Evolutionary conservation across 1,139 yeast species (phyloP).

Genomic region (Chernovozyma aurita): DNA sequence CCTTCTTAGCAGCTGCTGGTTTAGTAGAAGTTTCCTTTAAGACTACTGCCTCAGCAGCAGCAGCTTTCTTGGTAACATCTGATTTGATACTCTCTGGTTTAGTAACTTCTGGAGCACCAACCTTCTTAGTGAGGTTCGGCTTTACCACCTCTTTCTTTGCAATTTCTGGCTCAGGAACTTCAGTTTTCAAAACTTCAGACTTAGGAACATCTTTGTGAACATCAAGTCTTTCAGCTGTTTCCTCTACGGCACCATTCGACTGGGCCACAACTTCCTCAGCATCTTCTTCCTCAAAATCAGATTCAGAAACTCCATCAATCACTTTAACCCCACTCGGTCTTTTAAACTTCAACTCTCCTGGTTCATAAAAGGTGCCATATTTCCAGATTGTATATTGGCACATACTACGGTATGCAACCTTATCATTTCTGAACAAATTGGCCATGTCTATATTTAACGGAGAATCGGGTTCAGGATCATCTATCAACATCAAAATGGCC

Average conservation of each 20-base stretch:
- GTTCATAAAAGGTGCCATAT: slow-evolving; percentile 17
- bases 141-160: too few species aligned
- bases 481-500: slow-evolving; percentile 66
- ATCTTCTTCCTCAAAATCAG: not conserved
- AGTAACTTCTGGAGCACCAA: too few species aligned
- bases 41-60: too few species aligned
- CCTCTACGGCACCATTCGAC: not conserved
- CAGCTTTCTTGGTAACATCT: too few species aligned
- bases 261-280: not conserved
- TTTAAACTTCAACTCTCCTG: not conserved
- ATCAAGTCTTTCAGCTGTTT: not conserved
- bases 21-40: too few species aligned
- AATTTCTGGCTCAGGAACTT: too few species aligned
- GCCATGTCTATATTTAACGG: slow-evolving; percentile 87
- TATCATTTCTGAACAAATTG: slow-evolving; percentile 57
- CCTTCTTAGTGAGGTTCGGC: too few species aligned
- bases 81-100: too few species aligned
- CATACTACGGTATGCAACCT: slow-evolving; percentile 54
- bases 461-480: slow-evolving; percentile 79
- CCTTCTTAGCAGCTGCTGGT: too few species aligned
- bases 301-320: not conserved
- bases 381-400: slow-evolving; percentile 59
- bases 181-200: too few species aligned
- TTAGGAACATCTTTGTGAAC: not conserved
- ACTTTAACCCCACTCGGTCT: slow-evolving; percentile 1